Evolutionary conservation across 192 early-diverging fungal species (phyloP), one percentile per base, ranked within the genome.

Genomic region (Coemansia sp.): DNA sequence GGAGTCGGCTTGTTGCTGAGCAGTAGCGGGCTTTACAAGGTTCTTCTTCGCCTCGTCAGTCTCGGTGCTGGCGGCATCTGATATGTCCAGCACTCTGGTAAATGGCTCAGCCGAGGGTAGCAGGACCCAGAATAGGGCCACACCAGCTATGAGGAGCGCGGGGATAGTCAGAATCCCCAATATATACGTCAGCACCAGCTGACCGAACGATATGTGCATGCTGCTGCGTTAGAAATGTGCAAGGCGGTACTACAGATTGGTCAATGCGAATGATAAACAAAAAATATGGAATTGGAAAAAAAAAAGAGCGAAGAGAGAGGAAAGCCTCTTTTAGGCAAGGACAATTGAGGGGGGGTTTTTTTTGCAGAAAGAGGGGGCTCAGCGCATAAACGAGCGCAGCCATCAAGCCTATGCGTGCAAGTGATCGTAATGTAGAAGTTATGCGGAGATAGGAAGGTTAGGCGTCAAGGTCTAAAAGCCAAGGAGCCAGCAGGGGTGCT

Each of bases 161-260:
- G 81, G 81, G 41, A 83, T 69, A 1, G 81, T 83, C 57, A 78
- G 53, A 36, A 83, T 52, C 64, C 81, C 81, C 49, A 83, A 65
- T 18, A 73, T 47, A 73, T 83, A 83, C 33, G 73, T 69, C 69
- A 76, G 67, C 70, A 79, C 33, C 65, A 73, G 58, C 41, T 66
- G 69, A 43, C 66, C 64, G 58, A 74, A 31, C 31, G 66, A 61
- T 47, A 71, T 67, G 52, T 76, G 64, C 65, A 65, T 63, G 31
- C 20, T 10, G 49, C n/a, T 20, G 41, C 38, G 38, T 47, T 50
- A 12, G 49, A 50, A 58, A 39, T 55, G 66, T 41, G 66, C 11
- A 65, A 39, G 40, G 40, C 27, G 57, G 9, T 68, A 41, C 15
- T 12, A 44, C 41, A 44, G 41, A 44, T 44, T 44, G 41, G 41